Percentiles rank a stretch among this genome's conserved stretches.
phyloP scores from a whole-genome alignment of 2,329 filamentous ascomycete species.

The Alternaria tenuissima region DNA sequence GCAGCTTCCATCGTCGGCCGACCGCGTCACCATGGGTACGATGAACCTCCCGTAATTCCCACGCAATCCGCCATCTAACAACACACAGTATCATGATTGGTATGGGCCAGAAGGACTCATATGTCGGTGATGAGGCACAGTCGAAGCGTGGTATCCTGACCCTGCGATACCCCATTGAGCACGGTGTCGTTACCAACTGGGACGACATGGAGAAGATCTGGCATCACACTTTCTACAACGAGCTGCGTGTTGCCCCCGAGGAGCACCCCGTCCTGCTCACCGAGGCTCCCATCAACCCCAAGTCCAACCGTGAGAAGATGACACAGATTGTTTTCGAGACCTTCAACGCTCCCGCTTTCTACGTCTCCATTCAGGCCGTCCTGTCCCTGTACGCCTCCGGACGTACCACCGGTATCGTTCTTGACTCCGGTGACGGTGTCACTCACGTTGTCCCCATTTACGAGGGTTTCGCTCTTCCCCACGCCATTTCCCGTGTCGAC shows the following conservation, averaged over 20 bases:
- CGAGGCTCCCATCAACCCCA: slow-evolving; percentile 99
- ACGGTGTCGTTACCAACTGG: slow-evolving; percentile 99
- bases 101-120: slow-evolving; percentile 99
- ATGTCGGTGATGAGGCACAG: slow-evolving; percentile 99
- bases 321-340: slow-evolving; percentile 99
- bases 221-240: slow-evolving; percentile 99
- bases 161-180: slow-evolving; percentile 99
- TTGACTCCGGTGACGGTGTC: slow-evolving; percentile 99
- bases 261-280: slow-evolving; percentile 99
- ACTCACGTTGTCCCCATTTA: slow-evolving; percentile 99
- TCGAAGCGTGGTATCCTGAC: slow-evolving; percentile 99
- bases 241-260: slow-evolving; percentile 99
- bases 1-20: slow-evolving; percentile 98
- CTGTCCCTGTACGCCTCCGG: slow-evolving; percentile 99
- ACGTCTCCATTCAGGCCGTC: slow-evolving; percentile 99
- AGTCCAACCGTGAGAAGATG: slow-evolving; percentile 99
- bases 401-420: slow-evolving; percentile 99
- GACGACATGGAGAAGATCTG: slow-evolving; percentile 99
- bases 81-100: slow-evolving; percentile 96
- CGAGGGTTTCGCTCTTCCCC: slow-evolving; percentile 99
- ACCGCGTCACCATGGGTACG: slow-evolving; percentile 99
- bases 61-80: slow-evolving; percentile 50
- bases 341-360: slow-evolving; percentile 99
- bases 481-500: slow-evolving; percentile 99
- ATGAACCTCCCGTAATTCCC: slow-evolving; percentile 39